Percentiles rank a stretch among this genome's conserved stretches.
These are phyloP conservation scores for Cynara cardunculus DNA, from an alignment of 129 eudicot species.

Conservation along the genomic window DNA sequence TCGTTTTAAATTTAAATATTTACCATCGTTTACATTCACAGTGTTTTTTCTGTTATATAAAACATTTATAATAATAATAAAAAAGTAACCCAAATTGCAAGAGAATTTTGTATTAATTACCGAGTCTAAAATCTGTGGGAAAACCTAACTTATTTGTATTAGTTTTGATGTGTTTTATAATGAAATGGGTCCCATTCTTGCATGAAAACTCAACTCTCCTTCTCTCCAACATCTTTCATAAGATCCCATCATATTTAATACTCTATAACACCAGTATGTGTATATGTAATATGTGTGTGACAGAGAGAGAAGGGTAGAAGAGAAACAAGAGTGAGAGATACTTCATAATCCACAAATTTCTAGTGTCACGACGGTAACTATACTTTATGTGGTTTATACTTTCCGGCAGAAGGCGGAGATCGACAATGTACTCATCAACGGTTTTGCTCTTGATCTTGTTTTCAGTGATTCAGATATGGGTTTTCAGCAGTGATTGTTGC, in stretches of 20 bases:
- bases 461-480: slow-evolving; percentile 42
- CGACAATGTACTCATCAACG: slow-evolving; percentile 17
- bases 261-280: background rate
- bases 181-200: slow-evolving; percentile 26
- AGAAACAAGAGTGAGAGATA: slow-evolving; percentile 4
- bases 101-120: background rate
- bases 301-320: background rate
- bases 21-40: too few relatives aligned
- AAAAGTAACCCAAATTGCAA: background rate
- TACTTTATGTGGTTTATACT: slow-evolving; percentile 50
- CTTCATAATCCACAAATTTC: background rate
- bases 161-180: background rate
- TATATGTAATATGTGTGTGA: background rate
- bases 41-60: too few relatives aligned
- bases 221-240: slow-evolving; percentile 12
- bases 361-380: background rate
- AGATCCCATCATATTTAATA: slow-evolving; percentile 28
- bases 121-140: background rate
- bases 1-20: too few relatives aligned
- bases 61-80: too few relatives aligned
- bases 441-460: slow-evolving; percentile 36
- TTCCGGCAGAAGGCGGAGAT: slow-evolving; percentile 36
- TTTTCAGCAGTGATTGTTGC: slow-evolving; percentile 19
- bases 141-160: background rate
- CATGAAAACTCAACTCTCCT: slow-evolving; percentile 13